Conservation (phyloP, 1,139 yeast genomes). For the Debaryomyces udenii region DNA sequence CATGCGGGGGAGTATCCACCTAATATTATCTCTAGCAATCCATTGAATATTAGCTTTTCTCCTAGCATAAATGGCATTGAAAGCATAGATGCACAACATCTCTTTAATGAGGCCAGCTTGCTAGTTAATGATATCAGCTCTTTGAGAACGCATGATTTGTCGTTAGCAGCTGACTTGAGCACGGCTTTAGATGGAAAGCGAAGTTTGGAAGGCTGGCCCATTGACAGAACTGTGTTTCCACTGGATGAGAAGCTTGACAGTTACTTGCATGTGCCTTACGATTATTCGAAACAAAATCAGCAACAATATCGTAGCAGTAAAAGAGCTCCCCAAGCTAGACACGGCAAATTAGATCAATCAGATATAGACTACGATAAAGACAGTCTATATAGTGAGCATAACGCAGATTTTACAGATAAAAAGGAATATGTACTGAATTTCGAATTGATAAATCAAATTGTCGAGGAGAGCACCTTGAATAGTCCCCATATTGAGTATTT, state of each 20-base stretch:
- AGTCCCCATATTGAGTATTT: constrained; percentile 39
- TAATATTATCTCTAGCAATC: no score
- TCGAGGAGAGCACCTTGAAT: constrained; percentile 25
- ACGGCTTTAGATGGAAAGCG: not conserved
- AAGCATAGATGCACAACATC: not conserved
- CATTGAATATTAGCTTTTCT: not conserved
- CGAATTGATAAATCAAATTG: constrained; percentile 28
- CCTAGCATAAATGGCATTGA: not conserved
- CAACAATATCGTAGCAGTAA: no score
- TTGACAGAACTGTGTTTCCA: not conserved
- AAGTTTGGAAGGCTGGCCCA: not conserved
- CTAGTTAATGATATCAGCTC: constrained; percentile 50
- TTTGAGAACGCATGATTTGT: not conserved
- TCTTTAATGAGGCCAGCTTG: constrained; percentile 50
- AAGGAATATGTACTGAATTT: constrained; percentile 21
- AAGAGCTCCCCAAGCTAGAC: not conserved
- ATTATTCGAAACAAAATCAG: not conserved
- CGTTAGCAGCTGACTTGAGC: not conserved
- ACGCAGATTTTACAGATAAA: no score
- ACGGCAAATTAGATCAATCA: not conserved
- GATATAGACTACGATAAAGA: not conserved
- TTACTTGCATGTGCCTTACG: not conserved
- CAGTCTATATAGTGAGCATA: not conserved
- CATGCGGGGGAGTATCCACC: no score
- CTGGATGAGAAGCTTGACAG: not conserved